These are phyloP conservation scores for Ceratocystis colombiana DNA, from an alignment of 2,329 filamentous ascomycete genomes.

Conservation along the genomic window DNA sequence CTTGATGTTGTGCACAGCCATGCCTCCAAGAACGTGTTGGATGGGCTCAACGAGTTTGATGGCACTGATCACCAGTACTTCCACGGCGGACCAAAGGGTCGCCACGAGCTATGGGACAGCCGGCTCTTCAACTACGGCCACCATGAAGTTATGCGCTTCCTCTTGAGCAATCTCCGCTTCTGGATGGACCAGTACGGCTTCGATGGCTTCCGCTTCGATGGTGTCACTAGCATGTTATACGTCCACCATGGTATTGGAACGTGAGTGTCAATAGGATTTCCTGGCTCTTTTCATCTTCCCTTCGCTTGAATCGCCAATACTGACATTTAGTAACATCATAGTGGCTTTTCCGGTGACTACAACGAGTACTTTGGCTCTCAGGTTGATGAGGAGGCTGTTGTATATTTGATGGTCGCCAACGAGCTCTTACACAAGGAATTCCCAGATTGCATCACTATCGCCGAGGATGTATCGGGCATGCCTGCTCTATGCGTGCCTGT, in stretches of 20 bases:
- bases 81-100: constrained; percentile 72
- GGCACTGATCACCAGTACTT: constrained; percentile 94
- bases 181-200: constrained; percentile 99
- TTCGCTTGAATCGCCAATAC: constrained; percentile 6
- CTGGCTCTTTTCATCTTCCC: not conserved
- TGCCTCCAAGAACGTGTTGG: constrained; percentile 91
- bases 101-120: constrained; percentile 92
- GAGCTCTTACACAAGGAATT: constrained; percentile 90
- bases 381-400: constrained; percentile 87
- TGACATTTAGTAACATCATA: constrained; percentile 34
- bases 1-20: constrained; percentile 97
- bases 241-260: constrained; percentile 92
- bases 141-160: constrained; percentile 90
- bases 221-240: constrained; percentile 98
- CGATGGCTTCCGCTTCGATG: constrained; percentile 95
- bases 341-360: constrained; percentile 92
- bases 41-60: constrained; percentile 93
- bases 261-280: constrained; percentile 42
- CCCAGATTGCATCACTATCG: constrained; percentile 78
- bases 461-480: constrained; percentile 98
- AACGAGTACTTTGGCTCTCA: constrained; percentile 90
- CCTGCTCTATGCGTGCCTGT: constrained; percentile 85
- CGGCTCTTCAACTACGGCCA: constrained; percentile 93
- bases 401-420: constrained; percentile 93
- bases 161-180: constrained; percentile 89